Evolutionary conservation across 495 filamentous ascomycete species (phyloP).

Genomic region (Cudoniella acicularis): DNA sequence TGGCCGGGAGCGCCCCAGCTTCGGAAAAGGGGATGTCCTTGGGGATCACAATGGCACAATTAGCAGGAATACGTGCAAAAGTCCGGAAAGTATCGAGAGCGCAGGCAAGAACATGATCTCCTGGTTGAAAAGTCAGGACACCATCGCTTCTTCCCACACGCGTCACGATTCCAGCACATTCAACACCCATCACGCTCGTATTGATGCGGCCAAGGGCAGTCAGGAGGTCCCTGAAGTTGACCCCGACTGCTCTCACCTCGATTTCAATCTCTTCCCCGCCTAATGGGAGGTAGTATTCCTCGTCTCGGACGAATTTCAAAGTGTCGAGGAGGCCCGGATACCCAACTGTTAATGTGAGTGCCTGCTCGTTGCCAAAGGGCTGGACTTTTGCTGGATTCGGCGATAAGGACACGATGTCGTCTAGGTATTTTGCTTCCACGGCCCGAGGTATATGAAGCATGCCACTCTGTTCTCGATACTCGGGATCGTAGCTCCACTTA

Average conservation of each 20-base stretch:
- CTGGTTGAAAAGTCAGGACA: constrained; percentile 39
- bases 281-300: neutral
- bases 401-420: neutral
- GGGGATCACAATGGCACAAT: constrained; percentile 41
- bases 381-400: neutral
- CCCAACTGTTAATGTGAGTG: constrained; percentile 8
- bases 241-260: constrained; percentile 34
- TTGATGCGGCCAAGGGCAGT: constrained; percentile 48
- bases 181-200: constrained; percentile 39
- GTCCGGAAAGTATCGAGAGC: constrained; percentile 41
- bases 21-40: constrained; percentile 44
- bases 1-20: constrained; percentile 52
- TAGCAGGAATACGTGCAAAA: constrained; percentile 31
- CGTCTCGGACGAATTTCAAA: constrained; percentile 15
- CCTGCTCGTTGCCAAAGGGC: neutral
- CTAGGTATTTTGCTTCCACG: constrained; percentile 23
- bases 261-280: constrained; percentile 36
- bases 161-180: constrained; percentile 49
- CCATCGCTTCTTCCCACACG: no score
- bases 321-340: constrained; percentile 19
- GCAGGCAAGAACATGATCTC: constrained; percentile 48
- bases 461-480: constrained; percentile 16
- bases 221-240: no score
- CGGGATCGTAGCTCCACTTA: neutral
- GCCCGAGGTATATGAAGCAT: constrained; percentile 29